phyloP scores from a whole-genome alignment of 2,329 filamentous ascomycete species.

The Claviceps humidiphila region DNA sequence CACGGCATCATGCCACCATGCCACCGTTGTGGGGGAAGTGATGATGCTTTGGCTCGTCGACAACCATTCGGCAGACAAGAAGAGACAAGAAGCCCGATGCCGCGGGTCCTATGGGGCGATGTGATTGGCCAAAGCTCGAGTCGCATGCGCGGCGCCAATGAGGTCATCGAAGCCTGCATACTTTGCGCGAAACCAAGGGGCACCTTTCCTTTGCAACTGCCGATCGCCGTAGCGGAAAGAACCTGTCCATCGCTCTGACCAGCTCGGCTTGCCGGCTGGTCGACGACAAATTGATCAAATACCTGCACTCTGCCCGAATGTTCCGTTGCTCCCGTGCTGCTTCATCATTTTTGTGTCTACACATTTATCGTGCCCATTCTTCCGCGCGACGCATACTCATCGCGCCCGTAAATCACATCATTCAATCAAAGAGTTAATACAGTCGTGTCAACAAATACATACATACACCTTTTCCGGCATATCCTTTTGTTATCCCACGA shows the following conservation, averaged over 20 bases:
- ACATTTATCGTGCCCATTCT: not conserved
- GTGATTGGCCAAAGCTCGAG: constrained; percentile 1
- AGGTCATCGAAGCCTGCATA: constrained; percentile 6
- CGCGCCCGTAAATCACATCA: not conserved
- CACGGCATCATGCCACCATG: too few species aligned
- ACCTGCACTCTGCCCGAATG: not conserved
- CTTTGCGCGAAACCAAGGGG: not conserved
- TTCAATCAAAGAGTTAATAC: not conserved
- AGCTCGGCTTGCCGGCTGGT: not conserved
- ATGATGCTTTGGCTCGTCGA: too few species aligned
- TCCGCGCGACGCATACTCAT: not conserved
- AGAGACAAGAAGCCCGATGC: not conserved
- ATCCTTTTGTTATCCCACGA: not conserved
- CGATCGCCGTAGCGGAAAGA: not conserved
- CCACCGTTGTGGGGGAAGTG: too few species aligned
- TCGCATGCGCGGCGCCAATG: not conserved
- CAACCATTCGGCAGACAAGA: not conserved
- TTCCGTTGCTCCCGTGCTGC: not conserved
- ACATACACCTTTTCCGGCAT: not conserved
- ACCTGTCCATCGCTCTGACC: not conserved
- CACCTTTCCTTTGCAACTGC: constrained; percentile 3
- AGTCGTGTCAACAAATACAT: not conserved
- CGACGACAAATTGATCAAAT: not conserved
- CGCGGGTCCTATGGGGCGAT: not conserved
- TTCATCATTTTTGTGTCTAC: not conserved